phyloP scores from a whole-genome alignment of 306 rosid genomes.

The Sophora flavescens region DNA sequence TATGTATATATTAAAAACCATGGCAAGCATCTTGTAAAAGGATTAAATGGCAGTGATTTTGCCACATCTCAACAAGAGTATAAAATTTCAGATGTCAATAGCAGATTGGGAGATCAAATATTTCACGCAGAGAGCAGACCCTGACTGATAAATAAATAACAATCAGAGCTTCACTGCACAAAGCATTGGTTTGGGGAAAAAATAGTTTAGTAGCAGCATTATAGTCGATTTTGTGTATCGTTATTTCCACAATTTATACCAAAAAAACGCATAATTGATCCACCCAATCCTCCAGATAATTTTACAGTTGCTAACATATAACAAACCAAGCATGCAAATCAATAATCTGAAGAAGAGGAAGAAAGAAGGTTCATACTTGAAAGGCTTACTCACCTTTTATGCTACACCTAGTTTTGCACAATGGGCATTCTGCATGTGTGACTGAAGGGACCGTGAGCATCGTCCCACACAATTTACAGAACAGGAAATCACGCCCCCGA shows the following conservation, averaged over 20 bases:
- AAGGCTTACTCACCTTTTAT: background rate
- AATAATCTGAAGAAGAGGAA: background rate
- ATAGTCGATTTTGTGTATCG: background rate
- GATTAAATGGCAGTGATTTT: background rate
- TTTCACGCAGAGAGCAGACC: background rate
- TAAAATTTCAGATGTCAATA: background rate
- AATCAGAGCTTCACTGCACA: background rate
- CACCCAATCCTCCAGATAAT: background rate
- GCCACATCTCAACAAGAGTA: background rate
- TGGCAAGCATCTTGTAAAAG: background rate
- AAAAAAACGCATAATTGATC: background rate
- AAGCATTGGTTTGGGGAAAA: background rate
- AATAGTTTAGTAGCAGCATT: background rate
- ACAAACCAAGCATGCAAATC: conserved; percentile 8
- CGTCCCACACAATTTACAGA: conserved; percentile 4
- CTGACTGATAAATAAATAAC: conserved; percentile 14
- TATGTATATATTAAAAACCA: background rate
- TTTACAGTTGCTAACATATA: background rate
- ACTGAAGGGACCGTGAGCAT: conserved; percentile 8
- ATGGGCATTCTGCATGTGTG: background rate
- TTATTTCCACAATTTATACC: background rate
- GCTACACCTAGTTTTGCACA: conserved; percentile 1
- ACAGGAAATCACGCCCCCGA: conserved; percentile 1
- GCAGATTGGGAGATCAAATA: conserved; percentile 4
- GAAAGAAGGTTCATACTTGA: background rate